Evolutionary conservation across 2,329 filamentous ascomycete species (phyloP), one percentile per base, ranked within the genome.

Genomic region (Xylariales sp.): DNA sequence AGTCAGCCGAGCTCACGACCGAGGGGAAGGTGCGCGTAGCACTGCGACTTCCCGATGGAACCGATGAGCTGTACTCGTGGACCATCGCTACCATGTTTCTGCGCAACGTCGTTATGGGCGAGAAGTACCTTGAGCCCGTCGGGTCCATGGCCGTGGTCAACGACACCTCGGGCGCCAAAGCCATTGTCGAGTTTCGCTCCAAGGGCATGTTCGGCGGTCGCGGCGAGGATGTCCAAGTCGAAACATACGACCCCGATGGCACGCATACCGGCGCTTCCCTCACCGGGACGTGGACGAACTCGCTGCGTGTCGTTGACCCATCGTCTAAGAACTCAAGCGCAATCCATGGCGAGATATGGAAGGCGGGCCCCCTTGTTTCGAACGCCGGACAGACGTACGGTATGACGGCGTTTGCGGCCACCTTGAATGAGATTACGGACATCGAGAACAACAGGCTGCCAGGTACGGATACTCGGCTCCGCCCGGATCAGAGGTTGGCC

Each of bases 201-300:
- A 94, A 93, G 58, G 91, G 93, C 50, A 95, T 98, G 88, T 98
- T 97, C 66, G 90, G 91, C 22, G 93, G 93, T 11, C 82, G 93
- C 43, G 86, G 85, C 47, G 93, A 98, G 63, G 93, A 98, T 47
- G 86, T 97, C 8, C 73, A 77, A 25, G 84, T 91, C 5, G 83
- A 90, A 53, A 76, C 82, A 1, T 84, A 83, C 51, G 82, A 84
- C 44, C 64, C 74, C 1, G 73, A 84, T 42, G 88, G 88, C 29
- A 64, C 69, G 18, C 72, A 80, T 15, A 76, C 85, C 0, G 76
- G 86, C 1, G 70, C 84, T 9, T 81, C 85, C 12, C 69, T 97
- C 18, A 64, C 70, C 0, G 93, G 93, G 3, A 95, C 86, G 41
- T 98, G 93, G 93, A 96, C 90, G 0, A 71, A 73, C 3, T 74